A percentile compares a stretch with the other conserved stretches of the same genome.
Evolutionary conservation across 2,329 filamentous ascomycete species (phyloP).

Genomic region (Fusarium torreyae): DNA sequence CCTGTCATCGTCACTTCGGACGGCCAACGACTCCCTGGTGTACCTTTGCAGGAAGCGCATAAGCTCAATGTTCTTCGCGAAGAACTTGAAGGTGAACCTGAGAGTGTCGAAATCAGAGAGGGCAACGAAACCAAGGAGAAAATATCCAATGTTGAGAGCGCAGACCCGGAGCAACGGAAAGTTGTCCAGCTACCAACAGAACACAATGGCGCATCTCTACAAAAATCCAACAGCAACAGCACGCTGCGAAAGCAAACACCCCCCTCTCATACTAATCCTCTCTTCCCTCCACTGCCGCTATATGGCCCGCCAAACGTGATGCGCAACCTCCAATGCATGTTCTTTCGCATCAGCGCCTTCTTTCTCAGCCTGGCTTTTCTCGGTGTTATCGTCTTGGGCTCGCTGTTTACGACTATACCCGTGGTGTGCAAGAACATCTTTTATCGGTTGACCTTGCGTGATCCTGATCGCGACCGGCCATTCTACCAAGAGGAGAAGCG

Average conservation of each 20-base stretch:
- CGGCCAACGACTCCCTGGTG: slow-evolving; percentile 76
- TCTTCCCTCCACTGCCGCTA: slow-evolving; percentile 87
- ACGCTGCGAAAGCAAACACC: slow-evolving; percentile 67
- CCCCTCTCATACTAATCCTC: slow-evolving; percentile 79
- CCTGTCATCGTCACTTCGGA: slow-evolving; percentile 79
- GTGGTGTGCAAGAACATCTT: slow-evolving; percentile 64
- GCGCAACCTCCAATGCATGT: slow-evolving; percentile 75
- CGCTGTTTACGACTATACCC: slow-evolving; percentile 77
- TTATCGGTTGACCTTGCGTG: slow-evolving; percentile 68
- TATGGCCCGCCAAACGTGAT: slow-evolving; percentile 81
- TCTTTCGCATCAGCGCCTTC: slow-evolving; percentile 78
- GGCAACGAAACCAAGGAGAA: slow-evolving; percentile 48
- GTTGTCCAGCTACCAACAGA: slow-evolving; percentile 47
- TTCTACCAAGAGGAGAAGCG: slow-evolving; percentile 82
- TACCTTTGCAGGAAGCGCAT: slow-evolving; percentile 78
- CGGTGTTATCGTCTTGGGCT: slow-evolving; percentile 80
- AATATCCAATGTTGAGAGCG: slow-evolving; percentile 52
- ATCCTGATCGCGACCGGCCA: slow-evolving; percentile 73
- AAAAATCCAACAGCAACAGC: slow-evolving; percentile 63
- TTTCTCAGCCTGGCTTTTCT: slow-evolving; percentile 85
- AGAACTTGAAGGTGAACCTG: slow-evolving; percentile 56
- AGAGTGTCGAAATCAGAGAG: slow-evolving; percentile 48
- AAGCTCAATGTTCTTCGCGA: slow-evolving; percentile 77
- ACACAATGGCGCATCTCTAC: slow-evolving; percentile 55
- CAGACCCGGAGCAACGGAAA: slow-evolving; percentile 45